Evolutionary conservation across 768 basidiomycete species (phyloP), one percentile per base, ranked within the genome.

Genomic region (Lactarius sanguifluus): DNA sequence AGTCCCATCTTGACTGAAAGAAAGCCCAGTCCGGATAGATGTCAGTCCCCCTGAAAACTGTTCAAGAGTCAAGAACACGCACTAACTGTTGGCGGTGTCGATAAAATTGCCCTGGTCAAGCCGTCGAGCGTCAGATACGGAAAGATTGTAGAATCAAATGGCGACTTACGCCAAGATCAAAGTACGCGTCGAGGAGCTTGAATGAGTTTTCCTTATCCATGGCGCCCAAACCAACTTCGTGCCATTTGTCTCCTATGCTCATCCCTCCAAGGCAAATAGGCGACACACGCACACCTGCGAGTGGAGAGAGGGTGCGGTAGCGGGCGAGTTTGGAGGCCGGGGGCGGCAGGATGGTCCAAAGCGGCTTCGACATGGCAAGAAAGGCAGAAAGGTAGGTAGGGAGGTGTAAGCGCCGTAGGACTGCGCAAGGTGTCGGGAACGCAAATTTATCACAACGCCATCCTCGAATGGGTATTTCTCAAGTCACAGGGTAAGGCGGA

Each of bases 171-270:
- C 75, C 79, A 2, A 73, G 73, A 38, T 77, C 75, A 34, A 75
- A 77, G 59, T 70, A 78, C 2, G 77, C 73, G 64, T 81, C 80
- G 7, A 82, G 75, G 18, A 81, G 74, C 72, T 78, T 72, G 70
- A 80, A 79, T 18, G 75, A 70, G 52, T 61, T 43, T 55, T 78
- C 75, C 73, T 79, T 77, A 69, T 69, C 64, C 76, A 80, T 78
- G 1, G 65, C 61, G 2, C 79, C 78, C 68, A 78, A 64, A 30
- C 71, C 72, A 16, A 66, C n/a, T 1, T 57, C 69, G 41, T 34
- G 68, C 79, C 79, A 79, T 64, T 78, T 76, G 67, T 78, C 75
- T 36, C 80, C 80, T 41, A 80, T 71, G 57, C 74, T 77, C 77
- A 78, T 77, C 1, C 72, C 78, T 2, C 79, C 79, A 13, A 80